Conservation (phyloP, 495 filamentous ascomycete species). For the Penicillium lividum region DNA sequence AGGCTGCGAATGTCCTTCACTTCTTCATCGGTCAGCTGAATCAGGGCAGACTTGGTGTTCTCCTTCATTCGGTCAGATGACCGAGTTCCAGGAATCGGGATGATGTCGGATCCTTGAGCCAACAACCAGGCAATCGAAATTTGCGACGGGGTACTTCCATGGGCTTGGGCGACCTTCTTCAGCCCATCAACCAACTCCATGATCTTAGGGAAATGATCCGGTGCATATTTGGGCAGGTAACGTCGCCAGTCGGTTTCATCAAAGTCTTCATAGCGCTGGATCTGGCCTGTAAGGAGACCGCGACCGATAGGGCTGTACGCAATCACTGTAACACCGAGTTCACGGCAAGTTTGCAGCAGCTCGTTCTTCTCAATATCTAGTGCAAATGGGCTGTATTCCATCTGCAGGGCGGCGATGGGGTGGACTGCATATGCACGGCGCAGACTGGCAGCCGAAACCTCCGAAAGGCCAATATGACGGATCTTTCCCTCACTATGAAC, state of each 20-base stretch:
- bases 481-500: constrained; percentile 54
- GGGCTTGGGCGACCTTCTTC: constrained; percentile 41
- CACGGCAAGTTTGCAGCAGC: constrained; percentile 56
- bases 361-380: constrained; percentile 59
- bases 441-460: constrained; percentile 55
- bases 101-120: constrained; percentile 53
- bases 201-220: constrained; percentile 55
- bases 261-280: constrained; percentile 47
- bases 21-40: constrained; percentile 51
- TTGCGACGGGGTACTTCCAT: constrained; percentile 11
- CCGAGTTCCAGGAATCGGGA: constrained; percentile 61
- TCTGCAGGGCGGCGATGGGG: constrained; percentile 60
- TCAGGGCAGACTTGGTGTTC: constrained; percentile 46
- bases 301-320: constrained; percentile 64
- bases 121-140: constrained; percentile 21
- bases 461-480: constrained; percentile 55
- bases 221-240: constrained; percentile 47
- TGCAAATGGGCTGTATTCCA: constrained; percentile 63
- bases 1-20: constrained; percentile 24
- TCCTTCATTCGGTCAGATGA: constrained; percentile 54
- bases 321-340: constrained; percentile 62
- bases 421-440: constrained; percentile 63
- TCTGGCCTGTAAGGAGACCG: constrained; percentile 56
- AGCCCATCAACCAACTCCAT: constrained; percentile 47
- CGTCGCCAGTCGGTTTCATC: constrained; percentile 40